Evolutionary conservation across 176 grass and related monocot genomes (phyloP).

Genomic region (Avena sativa): DNA sequence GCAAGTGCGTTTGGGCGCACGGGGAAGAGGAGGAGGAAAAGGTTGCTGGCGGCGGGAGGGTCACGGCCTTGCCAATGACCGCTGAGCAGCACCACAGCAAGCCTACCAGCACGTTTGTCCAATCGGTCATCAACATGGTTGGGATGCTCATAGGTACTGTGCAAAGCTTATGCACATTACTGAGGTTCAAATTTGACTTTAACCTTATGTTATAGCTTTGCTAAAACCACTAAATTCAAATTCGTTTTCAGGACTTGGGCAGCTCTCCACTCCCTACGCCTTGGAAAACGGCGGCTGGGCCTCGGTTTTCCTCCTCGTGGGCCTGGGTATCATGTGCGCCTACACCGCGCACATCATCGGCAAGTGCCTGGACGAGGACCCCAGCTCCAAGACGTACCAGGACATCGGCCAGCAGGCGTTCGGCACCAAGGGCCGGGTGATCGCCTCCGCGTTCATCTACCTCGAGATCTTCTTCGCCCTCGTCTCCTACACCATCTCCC

Average conservation of each 20-base stretch:
- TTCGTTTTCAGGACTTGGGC: slow-evolving; percentile 57
- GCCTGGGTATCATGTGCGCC: slow-evolving; percentile 66
- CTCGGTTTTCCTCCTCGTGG: slow-evolving; percentile 65
- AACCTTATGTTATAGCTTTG: too few species aligned
- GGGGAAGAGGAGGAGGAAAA: not conserved
- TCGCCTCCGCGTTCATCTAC: slow-evolving; percentile 73
- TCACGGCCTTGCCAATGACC: not conserved
- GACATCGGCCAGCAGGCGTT: slow-evolving; percentile 70
- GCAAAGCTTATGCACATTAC: not conserved
- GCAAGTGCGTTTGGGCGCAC: slow-evolving; percentile 37
- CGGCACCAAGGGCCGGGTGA: slow-evolving; percentile 54
- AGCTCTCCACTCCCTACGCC: slow-evolving; percentile 77
- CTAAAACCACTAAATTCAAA: not conserved
- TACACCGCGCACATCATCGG: slow-evolving; percentile 82
- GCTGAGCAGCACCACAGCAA: slow-evolving; percentile 44
- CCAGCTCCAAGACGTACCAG: slow-evolving; percentile 62
- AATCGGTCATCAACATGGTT: slow-evolving; percentile 82
- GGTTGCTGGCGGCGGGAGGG: not conserved
- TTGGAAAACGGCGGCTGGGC: slow-evolving; percentile 83
- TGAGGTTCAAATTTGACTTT: too few species aligned
- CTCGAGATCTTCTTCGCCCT: slow-evolving; percentile 85
- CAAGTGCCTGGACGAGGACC: slow-evolving; percentile 64
- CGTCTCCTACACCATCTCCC: slow-evolving; percentile 86
- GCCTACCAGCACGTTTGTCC: slow-evolving; percentile 68
- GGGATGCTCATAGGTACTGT: slow-evolving; percentile 85